Conservation (phyloP, 371 early-diverging fungal species). For the Apophysomyces ossiformis region DNA sequence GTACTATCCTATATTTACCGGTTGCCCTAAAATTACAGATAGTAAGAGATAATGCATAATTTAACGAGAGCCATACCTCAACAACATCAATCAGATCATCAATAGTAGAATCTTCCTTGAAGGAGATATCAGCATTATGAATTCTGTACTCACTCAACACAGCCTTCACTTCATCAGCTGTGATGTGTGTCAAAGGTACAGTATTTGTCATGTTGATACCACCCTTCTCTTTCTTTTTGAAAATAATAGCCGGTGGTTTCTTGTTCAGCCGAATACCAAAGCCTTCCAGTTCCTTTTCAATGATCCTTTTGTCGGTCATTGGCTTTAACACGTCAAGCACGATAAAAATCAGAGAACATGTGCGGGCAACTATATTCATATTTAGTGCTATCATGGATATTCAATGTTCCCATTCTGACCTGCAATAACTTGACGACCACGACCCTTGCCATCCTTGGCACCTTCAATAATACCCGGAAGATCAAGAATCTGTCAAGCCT, state of each 20-base stretch:
- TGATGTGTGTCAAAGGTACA: conserved; percentile 84
- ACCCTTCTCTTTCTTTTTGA: conserved; percentile 93
- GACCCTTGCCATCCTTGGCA: conserved; percentile 99
- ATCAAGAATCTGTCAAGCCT: conserved; percentile 48
- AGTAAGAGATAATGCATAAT: background rate
- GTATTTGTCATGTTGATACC: conserved; percentile 92
- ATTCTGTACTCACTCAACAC: conserved; percentile 93
- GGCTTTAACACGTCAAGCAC: conserved; percentile 98
- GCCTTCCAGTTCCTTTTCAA: conserved; percentile 98
- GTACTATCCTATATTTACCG: conserved; percentile 46
- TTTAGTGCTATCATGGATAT: conserved; percentile 16
- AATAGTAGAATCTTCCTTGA: conserved; percentile 85
- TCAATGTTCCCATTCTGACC: conserved; percentile 37
- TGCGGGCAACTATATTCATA: conserved; percentile 80
- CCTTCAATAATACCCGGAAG: conserved; percentile 99
- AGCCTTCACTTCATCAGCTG: conserved; percentile 85
- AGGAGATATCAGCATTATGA: conserved; percentile 90
- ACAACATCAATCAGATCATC: conserved; percentile 98
- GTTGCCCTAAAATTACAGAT: conserved; percentile 59
- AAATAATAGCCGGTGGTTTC: conserved; percentile 94
- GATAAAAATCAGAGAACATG: conserved; percentile 93
- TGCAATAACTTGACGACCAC: conserved; percentile 94
- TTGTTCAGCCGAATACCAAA: conserved; percentile 99
- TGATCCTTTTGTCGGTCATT: conserved; percentile 90
- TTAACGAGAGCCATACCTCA: conserved; percentile 48